Conservation (phyloP, 352 stramenopile species). For the Globisporangium yorkense region DNA sequence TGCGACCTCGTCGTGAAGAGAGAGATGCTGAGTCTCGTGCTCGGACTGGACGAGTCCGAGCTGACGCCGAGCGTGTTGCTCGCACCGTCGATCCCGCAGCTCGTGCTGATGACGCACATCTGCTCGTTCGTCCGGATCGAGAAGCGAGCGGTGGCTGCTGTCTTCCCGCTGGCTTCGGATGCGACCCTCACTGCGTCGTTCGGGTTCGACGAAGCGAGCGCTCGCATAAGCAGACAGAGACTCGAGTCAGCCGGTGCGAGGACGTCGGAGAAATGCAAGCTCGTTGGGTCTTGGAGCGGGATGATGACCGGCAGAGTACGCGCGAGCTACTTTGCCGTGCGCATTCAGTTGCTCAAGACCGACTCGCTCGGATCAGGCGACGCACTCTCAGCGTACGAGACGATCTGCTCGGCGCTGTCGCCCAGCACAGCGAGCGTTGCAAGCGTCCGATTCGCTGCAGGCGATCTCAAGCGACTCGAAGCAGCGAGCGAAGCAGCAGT, state of each 20-base stretch:
- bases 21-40: conserved; percentile 8
- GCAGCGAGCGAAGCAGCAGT: background rate
- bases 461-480: background rate
- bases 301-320: conserved; percentile 3
- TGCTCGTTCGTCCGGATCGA: conserved; percentile 33
- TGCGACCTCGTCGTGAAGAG: conserved; percentile 14
- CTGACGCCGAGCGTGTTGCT: conserved; percentile 1
- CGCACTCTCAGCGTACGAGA: background rate
- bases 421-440: conserved; percentile 15
- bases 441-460: background rate
- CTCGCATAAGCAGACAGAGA: background rate
- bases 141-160: background rate
- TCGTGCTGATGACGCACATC: conserved; percentile 29
- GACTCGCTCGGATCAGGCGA: background rate
- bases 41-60: conserved; percentile 12
- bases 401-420: conserved; percentile 20
- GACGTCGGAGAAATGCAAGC: background rate
- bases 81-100: conserved; percentile 5
- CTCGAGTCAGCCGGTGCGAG: background rate
- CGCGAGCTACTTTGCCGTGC: conserved; percentile 7
- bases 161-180: background rate
- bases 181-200: conserved; percentile 4
- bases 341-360: conserved; percentile 7
- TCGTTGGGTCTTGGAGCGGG: conserved; percentile 4
- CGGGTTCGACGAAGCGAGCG: conserved; percentile 3